Evolutionary conservation across 139 green algal species (phyloP), one percentile per base, ranked within the genome.

Genomic region (Microglena sp.): DNA sequence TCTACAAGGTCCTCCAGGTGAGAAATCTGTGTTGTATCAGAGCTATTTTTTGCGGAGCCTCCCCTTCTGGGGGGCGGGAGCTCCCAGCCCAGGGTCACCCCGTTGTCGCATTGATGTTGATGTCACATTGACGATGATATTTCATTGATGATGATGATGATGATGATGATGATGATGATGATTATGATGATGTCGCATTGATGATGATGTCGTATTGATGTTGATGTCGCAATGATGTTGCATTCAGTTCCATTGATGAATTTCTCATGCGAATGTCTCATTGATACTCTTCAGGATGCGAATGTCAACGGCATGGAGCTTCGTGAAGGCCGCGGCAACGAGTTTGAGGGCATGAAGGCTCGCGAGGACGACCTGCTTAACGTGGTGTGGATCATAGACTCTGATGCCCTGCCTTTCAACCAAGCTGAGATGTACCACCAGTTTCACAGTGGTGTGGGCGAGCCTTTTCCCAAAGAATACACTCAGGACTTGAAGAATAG

Each of bases 361-460:
- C 18, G 4, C 15, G 82, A 90, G 62, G 75, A 71, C 22, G 84
- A 90, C 70, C 30, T 81, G 4, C 56, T 90, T 57, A 89, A 90
- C 70, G 69, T 64, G n/a, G 72, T 89, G 31, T 89, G 78, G 76
- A 72, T 89, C 22, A 72, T 91, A 33, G 87, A 96, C 73, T 85
- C 75, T 27, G 66, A 69, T 45, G 28, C 69, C 58, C 68, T 93
- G 53, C 58, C 58, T 5, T 65, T 65, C 58, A 31, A 55, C 58
- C 33, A 64, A 31, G 90, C 90, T 2, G 90, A 96, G 75, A 22
- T 60, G 60, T 96, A 93, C 76, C 90, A 96, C 68, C 90, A 96
- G 77, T 94, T 88, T 74, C 88, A 96, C 78, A 77, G 87, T 55
- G 87, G 82, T 18, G 79, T 89, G 5, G 77, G 77, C 58, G 80